Evolutionary conservation across 495 filamentous ascomycete genomes (phyloP), one percentile per base, ranked within the genome.

Genomic region (Neurospora hispaniola): DNA sequence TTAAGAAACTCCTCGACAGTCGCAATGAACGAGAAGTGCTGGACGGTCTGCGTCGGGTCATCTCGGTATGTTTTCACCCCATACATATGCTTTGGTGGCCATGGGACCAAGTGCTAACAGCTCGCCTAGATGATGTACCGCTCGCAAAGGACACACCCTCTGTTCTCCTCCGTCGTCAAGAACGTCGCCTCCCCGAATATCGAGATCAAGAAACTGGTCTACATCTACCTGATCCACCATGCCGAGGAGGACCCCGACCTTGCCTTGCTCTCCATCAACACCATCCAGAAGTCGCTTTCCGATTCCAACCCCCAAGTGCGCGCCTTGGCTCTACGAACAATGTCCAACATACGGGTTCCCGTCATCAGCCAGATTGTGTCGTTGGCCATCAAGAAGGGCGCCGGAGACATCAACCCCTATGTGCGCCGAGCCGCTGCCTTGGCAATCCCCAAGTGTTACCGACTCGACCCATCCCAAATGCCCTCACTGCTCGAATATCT

Each of bases 341-440:
- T 99, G 94, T 95, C 94, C 8, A 94, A 94, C 5, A 98, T 99
- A 71, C 86, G 93, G 10, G 96, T 99, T 1, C 96, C 96, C 3
- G 96, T 97, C n/a, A 98, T 99, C 82, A 95, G 92, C 71, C 96
- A 98, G 82, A 98, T 99, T 75, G 96, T 99, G n/a, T 94, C 91
- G 3, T 83, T 99, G 62, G 96, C 92, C 1, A 97, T 99, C 80
- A 96, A 97, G 79, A 90, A 93, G 74, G 96, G 96, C 2, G 89
- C 90, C 31, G 93, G 89, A 16, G 96, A 99, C 76, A 97, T 98
- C 93, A 97, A 93, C 75, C 90, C 96, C 1, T 90, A 93, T 80
- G 96, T 99, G 59, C 89, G 96, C 72, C 95, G 96, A 78, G 93
- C 94, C 11, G 96, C 96, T 35, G 96, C 96, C 18, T 81, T 98